Base-by-base conservation (phyloP, 495 filamentous ascomycete species). In the Aspergillus conjunctus region DNA sequence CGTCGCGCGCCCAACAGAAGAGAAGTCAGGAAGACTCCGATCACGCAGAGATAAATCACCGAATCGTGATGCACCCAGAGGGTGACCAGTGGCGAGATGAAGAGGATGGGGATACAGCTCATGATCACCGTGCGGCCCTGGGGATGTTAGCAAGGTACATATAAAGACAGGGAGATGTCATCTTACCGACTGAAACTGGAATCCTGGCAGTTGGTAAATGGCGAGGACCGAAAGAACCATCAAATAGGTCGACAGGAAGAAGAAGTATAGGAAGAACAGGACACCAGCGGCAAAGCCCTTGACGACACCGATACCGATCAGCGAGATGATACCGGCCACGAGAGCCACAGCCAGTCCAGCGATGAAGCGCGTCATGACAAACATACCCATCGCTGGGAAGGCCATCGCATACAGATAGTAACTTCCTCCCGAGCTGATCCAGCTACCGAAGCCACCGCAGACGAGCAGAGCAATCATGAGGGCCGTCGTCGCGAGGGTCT, bases 381-480 rank as follows among this genome's bases (percentile, higher is more conserved):
- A 64, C 62, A 64, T 64, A 30, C 62, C 56, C 62, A 64, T 64
- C 1, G 62, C 62, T 0, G 62, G 62, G 39, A 64, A 64, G 0
- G 57, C 62, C 62, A 64, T 64, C 9, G 62, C 62, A 45, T 64
- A 64, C n/a, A 64, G 57, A 17, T 64, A 64, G 20, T 64, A 64
- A 18, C 44, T 64, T 4, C 62, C 62, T 1, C 62, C 62, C 0
- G 62, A 64, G 37, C 52, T 60, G 53, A 64, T 64, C 62, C 62
- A 64, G 12, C 52, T 53, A 18, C 62, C 62, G 14, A 64, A 64
- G 11, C 62, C 62, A 53, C 62, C 62, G 43, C 62, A 64, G 12
- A 64, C 62, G 5, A 64, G 46, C 9, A 64, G 62, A 5, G 62
- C 62, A 6, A 51, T 43, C 62, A 64, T 64, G 30, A 64, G 37